A percentile compares a stretch with the other conserved stretches of the same genome.
phyloP scores from a whole-genome alignment of 1,284 basidiomycete genomes.

The Heterobasidion occidentale region DNA sequence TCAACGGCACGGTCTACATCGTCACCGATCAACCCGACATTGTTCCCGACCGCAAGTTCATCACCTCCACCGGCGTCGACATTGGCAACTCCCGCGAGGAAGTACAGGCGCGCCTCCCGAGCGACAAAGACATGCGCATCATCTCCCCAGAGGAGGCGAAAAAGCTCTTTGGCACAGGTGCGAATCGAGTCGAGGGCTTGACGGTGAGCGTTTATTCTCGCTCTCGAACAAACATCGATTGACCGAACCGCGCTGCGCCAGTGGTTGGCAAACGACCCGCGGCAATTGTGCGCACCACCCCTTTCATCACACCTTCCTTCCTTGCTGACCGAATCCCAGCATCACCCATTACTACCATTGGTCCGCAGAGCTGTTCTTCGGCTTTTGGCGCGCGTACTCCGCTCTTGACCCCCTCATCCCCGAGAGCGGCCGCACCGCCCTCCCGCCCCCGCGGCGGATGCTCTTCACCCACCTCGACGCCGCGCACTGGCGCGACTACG shows the following conservation, averaged over 20 bases:
- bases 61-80: slow-evolving; percentile 47
- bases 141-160: slow-evolving; percentile 65
- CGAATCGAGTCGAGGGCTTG: slow-evolving; percentile 56
- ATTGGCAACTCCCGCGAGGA: slow-evolving; percentile 41
- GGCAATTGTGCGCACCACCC: slow-evolving; percentile 60
- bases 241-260: slow-evolving; percentile 16
- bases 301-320: background rate
- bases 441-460: slow-evolving; percentile 67
- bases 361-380: slow-evolving; percentile 83
- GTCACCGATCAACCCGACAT: slow-evolving; percentile 49
- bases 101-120: slow-evolving; percentile 47
- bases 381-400: slow-evolving; percentile 83
- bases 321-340: slow-evolving; percentile 25
- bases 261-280: slow-evolving; percentile 76
- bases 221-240: slow-evolving; percentile 1
- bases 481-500: slow-evolving; percentile 82
- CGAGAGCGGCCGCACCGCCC: slow-evolving; percentile 51
- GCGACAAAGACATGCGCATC: slow-evolving; percentile 71
- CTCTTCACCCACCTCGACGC: slow-evolving; percentile 69
- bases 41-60: slow-evolving; percentile 45
- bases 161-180: slow-evolving; percentile 57
- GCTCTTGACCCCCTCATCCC: slow-evolving; percentile 68
- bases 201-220: slow-evolving; percentile 37
- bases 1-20: slow-evolving; percentile 72
- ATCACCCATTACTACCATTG: slow-evolving; percentile 80